These are phyloP conservation scores for Oryza nivara DNA, from an alignment of 176 grass and related monocot species.

Conservation along the genomic window DNA sequence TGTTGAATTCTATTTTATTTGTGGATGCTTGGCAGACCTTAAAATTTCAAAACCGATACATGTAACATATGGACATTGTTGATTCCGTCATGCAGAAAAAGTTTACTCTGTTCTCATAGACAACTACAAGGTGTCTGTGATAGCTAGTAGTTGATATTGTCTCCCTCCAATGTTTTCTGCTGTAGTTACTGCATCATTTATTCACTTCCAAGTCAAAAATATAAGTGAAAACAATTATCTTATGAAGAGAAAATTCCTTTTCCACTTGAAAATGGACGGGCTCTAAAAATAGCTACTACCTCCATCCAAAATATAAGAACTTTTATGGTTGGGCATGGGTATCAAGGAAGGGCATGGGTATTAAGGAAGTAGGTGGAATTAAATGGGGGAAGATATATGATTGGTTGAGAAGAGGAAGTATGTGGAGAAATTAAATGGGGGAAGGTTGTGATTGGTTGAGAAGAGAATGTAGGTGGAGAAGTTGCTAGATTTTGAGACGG, in stretches of 20 bases:
- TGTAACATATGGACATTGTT: conserved; percentile 12
- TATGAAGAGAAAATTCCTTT: background rate
- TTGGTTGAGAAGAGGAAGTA: no score
- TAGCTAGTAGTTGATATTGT: background rate
- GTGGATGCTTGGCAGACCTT: conserved; percentile 1
- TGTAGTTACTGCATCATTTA: conserved; percentile 21
- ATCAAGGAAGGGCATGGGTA: no score
- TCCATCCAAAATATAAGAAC: no score
- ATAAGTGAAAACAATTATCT: background rate
- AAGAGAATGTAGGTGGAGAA: no score
- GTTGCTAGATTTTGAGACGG: no score
- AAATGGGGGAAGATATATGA: no score
- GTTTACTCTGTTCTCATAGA: conserved; percentile 24
- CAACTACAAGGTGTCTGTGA: conserved; percentile 18
- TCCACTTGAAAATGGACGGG: background rate
- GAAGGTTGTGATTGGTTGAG: no score
- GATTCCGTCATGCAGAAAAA: background rate
- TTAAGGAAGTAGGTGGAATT: no score
- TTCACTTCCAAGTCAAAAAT: background rate
- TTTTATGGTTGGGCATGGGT: no score
- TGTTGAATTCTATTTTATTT: conserved; percentile 37
- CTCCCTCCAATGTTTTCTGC: background rate
- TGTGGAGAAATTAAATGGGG: no score
- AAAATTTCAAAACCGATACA: background rate
- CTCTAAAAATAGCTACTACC: background rate